These are phyloP conservation scores for Carex cristatella DNA, from an alignment of 176 grass and related monocot genomes.

Conservation along the genomic window DNA sequence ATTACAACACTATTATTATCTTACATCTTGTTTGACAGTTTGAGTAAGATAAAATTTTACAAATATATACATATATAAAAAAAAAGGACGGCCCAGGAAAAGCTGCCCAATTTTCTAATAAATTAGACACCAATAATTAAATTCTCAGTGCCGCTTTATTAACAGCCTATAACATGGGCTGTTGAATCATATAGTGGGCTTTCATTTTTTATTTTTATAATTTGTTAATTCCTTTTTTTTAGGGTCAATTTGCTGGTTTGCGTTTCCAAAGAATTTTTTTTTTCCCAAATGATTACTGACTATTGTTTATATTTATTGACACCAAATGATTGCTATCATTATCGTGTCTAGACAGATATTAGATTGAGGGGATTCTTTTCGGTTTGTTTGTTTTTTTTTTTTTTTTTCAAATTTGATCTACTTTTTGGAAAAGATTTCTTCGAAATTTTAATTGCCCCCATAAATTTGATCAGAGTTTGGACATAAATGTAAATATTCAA, in stretches of 20 bases:
- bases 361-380: too few species aligned
- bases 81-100: not conserved
- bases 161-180: not conserved
- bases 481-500: not conserved
- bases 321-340: not conserved
- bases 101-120: not conserved
- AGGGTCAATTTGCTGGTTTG: not conserved
- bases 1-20: not conserved
- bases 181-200: not conserved
- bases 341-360: too few species aligned
- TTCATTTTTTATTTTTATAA: not conserved
- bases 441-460: not conserved
- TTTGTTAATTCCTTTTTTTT: not conserved
- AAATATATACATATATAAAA: not conserved
- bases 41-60: not conserved
- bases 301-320: not conserved
- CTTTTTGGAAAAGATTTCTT: not conserved
- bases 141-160: not conserved
- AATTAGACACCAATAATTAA: not conserved
- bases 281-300: not conserved
- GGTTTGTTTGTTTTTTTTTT: not conserved
- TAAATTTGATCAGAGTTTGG: too few species aligned
- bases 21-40: too few species aligned
- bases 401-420: not conserved
- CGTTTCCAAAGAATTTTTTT: not conserved